These are phyloP conservation scores for Moricandia arvensis DNA, from an alignment of 345 rosid genomes.

Conservation along the genomic window DNA sequence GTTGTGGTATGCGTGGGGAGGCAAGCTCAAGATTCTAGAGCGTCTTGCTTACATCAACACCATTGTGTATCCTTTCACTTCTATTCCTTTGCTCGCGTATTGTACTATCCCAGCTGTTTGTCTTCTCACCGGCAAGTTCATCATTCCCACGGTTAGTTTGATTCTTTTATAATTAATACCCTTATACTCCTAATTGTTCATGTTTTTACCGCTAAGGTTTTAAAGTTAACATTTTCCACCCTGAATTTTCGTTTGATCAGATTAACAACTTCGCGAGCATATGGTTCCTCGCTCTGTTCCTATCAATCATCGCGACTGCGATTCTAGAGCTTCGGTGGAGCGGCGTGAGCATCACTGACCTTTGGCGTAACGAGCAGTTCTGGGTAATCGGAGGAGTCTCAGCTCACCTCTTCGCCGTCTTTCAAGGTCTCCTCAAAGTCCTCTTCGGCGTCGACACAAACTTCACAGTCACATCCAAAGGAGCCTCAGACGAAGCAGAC, in stretches of 20 bases:
- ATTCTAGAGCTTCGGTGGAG: conserved; percentile 94
- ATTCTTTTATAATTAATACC: background rate
- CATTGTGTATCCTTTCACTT: conserved; percentile 93
- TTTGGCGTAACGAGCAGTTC: conserved; percentile 97
- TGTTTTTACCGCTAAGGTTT: background rate
- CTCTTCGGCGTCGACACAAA: conserved; percentile 90
- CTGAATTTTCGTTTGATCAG: conserved; percentile 35
- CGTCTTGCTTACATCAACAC: conserved; percentile 91
- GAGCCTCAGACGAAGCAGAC: conserved; percentile 51
- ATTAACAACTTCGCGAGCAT: conserved; percentile 75
- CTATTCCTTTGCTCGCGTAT: conserved; percentile 90
- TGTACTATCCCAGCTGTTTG: conserved; percentile 93
- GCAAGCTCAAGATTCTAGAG: conserved; percentile 85
- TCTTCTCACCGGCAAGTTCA: conserved; percentile 93
- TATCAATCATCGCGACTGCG: conserved; percentile 84
- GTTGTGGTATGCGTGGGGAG: conserved; percentile 91
- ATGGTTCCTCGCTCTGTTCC: conserved; percentile 88
- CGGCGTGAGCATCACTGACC: conserved; percentile 76
- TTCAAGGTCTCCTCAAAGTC: conserved; percentile 97
- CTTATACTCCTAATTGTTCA: background rate
- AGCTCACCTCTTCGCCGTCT: conserved; percentile 92
- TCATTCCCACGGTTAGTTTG: conserved; percentile 74
- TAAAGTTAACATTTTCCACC: background rate
- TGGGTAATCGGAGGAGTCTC: conserved; percentile 99
- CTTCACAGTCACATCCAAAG: conserved; percentile 91